Evolutionary conservation across 371 early-diverging fungal species (phyloP).

Genomic region (Dichotomocladium elegans): DNA sequence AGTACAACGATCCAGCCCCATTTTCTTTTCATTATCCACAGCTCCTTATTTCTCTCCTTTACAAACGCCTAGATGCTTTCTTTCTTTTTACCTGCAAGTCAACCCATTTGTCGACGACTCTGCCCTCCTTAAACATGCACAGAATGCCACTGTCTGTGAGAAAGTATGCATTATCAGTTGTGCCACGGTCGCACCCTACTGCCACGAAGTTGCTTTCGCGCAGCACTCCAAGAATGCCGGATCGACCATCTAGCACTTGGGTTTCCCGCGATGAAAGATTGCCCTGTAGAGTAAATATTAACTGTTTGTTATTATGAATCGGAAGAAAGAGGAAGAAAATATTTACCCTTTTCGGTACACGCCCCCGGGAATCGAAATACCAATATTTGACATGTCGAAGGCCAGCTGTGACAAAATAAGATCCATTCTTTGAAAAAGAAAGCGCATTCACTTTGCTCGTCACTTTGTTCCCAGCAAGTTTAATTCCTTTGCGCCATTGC

Average conservation of each 20-base stretch:
- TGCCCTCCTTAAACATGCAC: constrained; percentile 61
- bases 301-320: too few species aligned
- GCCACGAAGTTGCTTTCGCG: constrained; percentile 73
- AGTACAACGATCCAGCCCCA: too few species aligned
- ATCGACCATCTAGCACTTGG: constrained; percentile 71
- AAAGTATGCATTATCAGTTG: constrained; percentile 52
- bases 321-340: too few species aligned
- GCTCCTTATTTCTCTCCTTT: not conserved
- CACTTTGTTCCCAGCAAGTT: constrained; percentile 67
- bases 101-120: constrained; percentile 76
- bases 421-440: constrained; percentile 63
- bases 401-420: constrained; percentile 79
- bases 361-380: constrained; percentile 59
- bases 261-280: constrained; percentile 37
- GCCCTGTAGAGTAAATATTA: constrained; percentile 20
- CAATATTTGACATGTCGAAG: constrained; percentile 80
- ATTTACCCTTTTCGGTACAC: constrained; percentile 39
- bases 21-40: too few species aligned
- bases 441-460: constrained; percentile 65
- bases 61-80: not conserved
- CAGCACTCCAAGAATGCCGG: constrained; percentile 65
- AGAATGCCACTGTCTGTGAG: constrained; percentile 69
- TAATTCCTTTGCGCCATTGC: constrained; percentile 72
- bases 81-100: constrained; percentile 60
- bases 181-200: constrained; percentile 48